Conservation (phyloP, 2,329 filamentous ascomycete species). For the Periconia sp. region DNA sequence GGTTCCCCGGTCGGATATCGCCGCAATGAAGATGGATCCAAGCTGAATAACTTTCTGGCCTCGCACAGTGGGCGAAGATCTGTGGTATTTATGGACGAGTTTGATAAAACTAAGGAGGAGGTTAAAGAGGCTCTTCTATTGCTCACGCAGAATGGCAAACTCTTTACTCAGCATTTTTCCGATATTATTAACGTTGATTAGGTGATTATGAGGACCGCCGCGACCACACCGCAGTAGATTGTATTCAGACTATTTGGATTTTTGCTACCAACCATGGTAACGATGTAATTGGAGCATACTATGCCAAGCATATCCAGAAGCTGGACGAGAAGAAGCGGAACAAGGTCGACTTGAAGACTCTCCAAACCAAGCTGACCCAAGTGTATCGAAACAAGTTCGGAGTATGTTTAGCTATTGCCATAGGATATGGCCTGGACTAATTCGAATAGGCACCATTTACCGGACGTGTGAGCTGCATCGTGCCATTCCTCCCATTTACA, state of each 20-base stretch:
- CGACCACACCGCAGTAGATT: conserved; percentile 37
- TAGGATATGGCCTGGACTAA: background rate
- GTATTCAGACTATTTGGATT: conserved; percentile 53
- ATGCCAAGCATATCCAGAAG: conserved; percentile 3
- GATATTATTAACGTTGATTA: conserved; percentile 11
- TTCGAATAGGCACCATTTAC: background rate
- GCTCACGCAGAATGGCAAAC: conserved; percentile 48
- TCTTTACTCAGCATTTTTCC: too few relatives aligned
- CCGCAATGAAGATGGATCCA: conserved; percentile 41
- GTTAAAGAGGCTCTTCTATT: conserved; percentile 49
- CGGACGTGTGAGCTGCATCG: background rate
- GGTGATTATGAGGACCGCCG: conserved; percentile 45
- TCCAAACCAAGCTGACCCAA: background rate
- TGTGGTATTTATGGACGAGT: conserved; percentile 56
- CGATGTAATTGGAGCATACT: conserved; percentile 45
- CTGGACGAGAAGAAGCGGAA: background rate
- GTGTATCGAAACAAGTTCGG: background rate
- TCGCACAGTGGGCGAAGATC: conserved; percentile 36
- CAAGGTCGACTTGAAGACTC: background rate
- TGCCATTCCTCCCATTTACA: conserved; percentile 49
- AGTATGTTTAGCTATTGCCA: background rate
- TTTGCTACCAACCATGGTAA: conserved; percentile 51
- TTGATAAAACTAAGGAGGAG: conserved; percentile 50
- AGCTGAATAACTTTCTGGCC: conserved; percentile 53
- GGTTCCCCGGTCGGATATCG: conserved; percentile 43